Percentiles rank a stretch among this genome's conserved stretches.
Evolutionary conservation across 495 filamentous ascomycete species (phyloP).

Genomic region (Penicillium waksmanii): DNA sequence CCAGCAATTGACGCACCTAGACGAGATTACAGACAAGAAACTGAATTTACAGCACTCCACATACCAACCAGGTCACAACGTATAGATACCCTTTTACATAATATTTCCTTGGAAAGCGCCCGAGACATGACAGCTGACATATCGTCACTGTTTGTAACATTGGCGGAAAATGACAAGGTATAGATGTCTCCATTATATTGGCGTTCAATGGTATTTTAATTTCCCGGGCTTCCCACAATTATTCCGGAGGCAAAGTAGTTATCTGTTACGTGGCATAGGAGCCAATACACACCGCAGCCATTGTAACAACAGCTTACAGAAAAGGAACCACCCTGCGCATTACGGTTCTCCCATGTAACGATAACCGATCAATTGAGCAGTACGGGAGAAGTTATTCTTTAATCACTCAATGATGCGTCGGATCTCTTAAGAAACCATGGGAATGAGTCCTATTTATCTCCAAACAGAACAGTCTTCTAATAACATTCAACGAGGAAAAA

Average conservation of each 20-base stretch:
- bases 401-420: constrained; percentile 1
- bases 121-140: no score
- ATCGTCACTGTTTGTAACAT: no score
- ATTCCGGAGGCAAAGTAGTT: background rate
- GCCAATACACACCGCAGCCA: background rate
- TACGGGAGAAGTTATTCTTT: background rate
- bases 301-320: background rate
- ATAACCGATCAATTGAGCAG: background rate
- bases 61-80: no score
- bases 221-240: no score
- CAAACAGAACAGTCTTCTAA: background rate
- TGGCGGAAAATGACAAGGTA: no score
- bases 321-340: background rate
- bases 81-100: no score
- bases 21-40: no score
- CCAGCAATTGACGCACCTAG: no score
- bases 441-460: background rate
- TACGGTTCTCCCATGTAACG: background rate
- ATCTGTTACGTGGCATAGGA: background rate
- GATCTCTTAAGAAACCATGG: constrained; percentile 2
- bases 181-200: no score
- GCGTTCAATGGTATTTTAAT: no score
- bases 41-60: no score
- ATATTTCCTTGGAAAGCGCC: no score
- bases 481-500: background rate